Conservation (phyloP, 768 basidiomycete genomes). For the Polyporus arcularius region DNA sequence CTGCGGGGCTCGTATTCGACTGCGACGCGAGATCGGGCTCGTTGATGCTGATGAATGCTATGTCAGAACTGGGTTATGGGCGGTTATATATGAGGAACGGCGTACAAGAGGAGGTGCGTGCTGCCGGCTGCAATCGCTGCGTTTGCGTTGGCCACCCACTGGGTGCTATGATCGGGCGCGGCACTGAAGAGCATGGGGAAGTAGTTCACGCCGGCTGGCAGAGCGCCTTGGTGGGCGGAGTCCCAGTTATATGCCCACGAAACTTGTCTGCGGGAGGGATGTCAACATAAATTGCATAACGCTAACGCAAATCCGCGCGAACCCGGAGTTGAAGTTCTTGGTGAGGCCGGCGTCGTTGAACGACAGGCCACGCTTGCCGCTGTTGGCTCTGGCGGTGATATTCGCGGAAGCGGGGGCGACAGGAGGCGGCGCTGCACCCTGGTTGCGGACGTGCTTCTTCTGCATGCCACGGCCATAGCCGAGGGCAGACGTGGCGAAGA, state of each 20-base stretch:
- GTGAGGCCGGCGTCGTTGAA: constrained; percentile 28
- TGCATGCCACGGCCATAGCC: constrained; percentile 21
- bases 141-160: constrained; percentile 28
- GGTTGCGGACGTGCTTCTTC: constrained; percentile 17
- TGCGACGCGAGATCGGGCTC: constrained; percentile 32
- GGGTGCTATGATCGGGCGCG: constrained; percentile 18
- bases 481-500: constrained; percentile 24
- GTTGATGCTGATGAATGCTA: constrained; percentile 28
- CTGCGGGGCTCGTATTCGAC: constrained; percentile 30
- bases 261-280: constrained; percentile 15
- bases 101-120: constrained; percentile 30
- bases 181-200: constrained; percentile 32
- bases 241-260: constrained; percentile 34
- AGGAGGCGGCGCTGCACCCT: neutral
- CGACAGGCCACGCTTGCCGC: constrained; percentile 30
- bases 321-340: constrained; percentile 24
- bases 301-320: neutral
- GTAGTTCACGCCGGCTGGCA: constrained; percentile 22
- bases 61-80: neutral
- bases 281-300: neutral
- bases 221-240: constrained; percentile 13
- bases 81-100: neutral
- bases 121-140: constrained; percentile 31
- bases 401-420: neutral
- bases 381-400: neutral